Percentiles rank a stretch among this genome's conserved stretches.
phyloP scores from a whole-genome alignment of 2,329 filamentous ascomycete species.

The Colletotrichum sp. region DNA sequence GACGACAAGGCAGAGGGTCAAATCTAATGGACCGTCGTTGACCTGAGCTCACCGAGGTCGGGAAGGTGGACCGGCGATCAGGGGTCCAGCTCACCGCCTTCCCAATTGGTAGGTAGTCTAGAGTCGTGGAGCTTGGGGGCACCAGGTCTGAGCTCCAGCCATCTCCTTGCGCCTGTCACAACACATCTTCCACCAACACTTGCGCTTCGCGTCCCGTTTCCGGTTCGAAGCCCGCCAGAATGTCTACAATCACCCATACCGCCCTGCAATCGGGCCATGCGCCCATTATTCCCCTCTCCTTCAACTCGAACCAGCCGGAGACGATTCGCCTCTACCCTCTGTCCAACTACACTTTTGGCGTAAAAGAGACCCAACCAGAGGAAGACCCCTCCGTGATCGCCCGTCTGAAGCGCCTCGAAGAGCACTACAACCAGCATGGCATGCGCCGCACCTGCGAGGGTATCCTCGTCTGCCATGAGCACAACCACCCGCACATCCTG shows the following conservation, averaged over 20 bases:
- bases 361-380: conserved; percentile 97
- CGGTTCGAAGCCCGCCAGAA: conserved; percentile 39
- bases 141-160: background rate
- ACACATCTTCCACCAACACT: background rate
- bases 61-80: background rate
- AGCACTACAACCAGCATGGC: conserved; percentile 89
- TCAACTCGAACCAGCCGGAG: conserved; percentile 87
- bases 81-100: background rate
- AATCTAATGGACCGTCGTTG: background rate
- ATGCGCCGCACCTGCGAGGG: conserved; percentile 98
- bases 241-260: conserved; percentile 84
- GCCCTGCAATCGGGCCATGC: conserved; percentile 79
- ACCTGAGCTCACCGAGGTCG: background rate
- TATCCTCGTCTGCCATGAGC: conserved; percentile 96
- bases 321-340: conserved; percentile 93
- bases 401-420: conserved; percentile 90
- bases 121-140: background rate
- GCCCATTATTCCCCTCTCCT: conserved; percentile 80
- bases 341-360: conserved; percentile 98
- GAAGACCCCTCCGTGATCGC: conserved; percentile 96
- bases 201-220: background rate
- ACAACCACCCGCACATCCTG: conserved; percentile 97
- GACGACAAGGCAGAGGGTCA: background rate
- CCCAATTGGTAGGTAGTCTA: background rate
- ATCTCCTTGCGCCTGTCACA: background rate